Conservation (phyloP, 306 rosid species). For the Ochetophila trinervis region DNA sequence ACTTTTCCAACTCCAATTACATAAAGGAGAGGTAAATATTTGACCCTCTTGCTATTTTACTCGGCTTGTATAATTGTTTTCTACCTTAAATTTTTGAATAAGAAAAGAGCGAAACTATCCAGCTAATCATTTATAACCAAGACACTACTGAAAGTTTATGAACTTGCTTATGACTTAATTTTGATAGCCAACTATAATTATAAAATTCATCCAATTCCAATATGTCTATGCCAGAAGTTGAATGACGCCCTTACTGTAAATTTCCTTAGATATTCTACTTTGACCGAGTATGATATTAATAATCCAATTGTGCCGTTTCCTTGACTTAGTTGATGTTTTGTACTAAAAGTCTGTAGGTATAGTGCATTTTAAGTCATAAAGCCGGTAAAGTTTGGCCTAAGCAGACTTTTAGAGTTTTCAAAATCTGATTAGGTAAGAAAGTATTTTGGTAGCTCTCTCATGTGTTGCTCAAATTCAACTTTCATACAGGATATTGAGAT, state of each 20-base stretch:
- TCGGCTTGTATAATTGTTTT: neutral
- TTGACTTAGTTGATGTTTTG: slow-evolving; percentile 8
- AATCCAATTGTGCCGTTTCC: slow-evolving; percentile 9
- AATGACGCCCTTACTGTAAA: too few species aligned
- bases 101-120: neutral
- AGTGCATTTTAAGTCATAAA: slow-evolving; percentile 2
- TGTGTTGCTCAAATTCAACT: slow-evolving; percentile 15
- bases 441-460: neutral
- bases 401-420: neutral
- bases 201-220: too few species aligned
- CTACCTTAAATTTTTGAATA: neutral
- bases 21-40: slow-evolving; percentile 72
- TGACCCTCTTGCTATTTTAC: slow-evolving; percentile 16
- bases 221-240: too few species aligned
- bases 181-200: neutral
- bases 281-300: neutral
- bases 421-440: neutral
- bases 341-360: neutral
- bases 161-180: neutral
- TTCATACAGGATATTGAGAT: slow-evolving; percentile 72
- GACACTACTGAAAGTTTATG: neutral
- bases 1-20: slow-evolving; percentile 93
- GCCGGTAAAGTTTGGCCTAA: neutral
- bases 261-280: too few species aligned
- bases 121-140: too few species aligned